phyloP scores from a whole-genome alignment of 305 asterid species.

The Fraxinus floribunda region DNA sequence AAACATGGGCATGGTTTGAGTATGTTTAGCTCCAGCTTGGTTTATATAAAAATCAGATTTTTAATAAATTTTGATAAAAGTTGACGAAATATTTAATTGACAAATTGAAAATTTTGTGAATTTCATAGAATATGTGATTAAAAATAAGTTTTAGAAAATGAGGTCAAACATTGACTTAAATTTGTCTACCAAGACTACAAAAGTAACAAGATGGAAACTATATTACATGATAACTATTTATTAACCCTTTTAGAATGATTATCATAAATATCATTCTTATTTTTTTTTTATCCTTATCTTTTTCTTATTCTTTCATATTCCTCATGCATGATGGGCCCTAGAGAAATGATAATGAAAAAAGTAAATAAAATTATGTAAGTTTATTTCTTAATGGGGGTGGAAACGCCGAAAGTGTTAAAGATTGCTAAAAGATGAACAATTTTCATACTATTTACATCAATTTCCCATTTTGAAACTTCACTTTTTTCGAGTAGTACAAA shows the following conservation, averaged over 20 bases:
- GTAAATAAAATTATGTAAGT: no score
- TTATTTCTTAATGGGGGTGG: background rate
- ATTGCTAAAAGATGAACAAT: background rate
- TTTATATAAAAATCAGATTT: no score
- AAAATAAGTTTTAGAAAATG: no score
- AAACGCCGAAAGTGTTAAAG: background rate
- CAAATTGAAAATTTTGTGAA: no score
- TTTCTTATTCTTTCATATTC: background rate
- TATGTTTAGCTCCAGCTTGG: no score
- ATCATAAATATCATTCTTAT: background rate
- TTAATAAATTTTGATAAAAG: no score
- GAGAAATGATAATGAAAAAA: background rate
- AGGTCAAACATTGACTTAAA: no score
- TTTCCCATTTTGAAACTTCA: background rate
- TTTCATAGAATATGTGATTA: no score
- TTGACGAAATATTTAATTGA: no score
- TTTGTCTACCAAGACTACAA: background rate
- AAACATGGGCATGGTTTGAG: no score
- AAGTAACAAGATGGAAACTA: background rate
- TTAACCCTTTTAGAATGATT: background rate
- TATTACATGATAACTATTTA: background rate
- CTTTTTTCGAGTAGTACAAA: background rate
- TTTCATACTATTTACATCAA: background rate
- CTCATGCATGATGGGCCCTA: background rate
- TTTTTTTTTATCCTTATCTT: no score